phyloP scores from a whole-genome alignment of 441 rosid genomes.

The Eutrema salsugineum region DNA sequence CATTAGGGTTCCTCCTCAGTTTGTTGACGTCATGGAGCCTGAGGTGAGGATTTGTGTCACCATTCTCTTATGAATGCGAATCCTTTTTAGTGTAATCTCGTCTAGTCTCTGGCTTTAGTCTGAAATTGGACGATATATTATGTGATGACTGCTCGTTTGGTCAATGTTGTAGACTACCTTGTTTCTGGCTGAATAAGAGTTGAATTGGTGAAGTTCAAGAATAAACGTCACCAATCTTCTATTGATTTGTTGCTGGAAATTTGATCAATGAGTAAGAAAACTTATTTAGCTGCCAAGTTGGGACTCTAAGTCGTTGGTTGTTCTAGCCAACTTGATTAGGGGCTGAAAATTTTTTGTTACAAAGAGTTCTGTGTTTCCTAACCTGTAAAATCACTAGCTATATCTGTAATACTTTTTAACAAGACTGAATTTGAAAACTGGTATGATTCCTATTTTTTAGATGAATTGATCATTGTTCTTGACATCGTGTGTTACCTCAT shows the following conservation, averaged over 20 bases:
- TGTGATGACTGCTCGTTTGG: background rate
- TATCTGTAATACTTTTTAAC: background rate
- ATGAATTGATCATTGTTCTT: conserved; percentile 7
- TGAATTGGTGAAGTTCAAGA: background rate
- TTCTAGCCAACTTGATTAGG: background rate
- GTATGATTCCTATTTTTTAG: background rate
- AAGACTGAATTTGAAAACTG: background rate
- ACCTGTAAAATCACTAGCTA: background rate
- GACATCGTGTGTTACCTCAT: conserved; percentile 16
- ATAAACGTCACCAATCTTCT: too few relatives aligned
- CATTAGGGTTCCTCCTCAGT: conserved; percentile 84
- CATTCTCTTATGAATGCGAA: background rate
- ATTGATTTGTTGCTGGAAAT: too few relatives aligned
- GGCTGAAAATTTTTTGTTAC: background rate
- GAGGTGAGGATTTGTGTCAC: conserved; percentile 46
- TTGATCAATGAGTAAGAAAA: background rate
- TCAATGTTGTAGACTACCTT: background rate
- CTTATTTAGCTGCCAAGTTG: background rate
- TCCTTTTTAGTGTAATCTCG: background rate
- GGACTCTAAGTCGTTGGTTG: background rate
- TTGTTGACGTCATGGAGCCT: conserved; percentile 80
- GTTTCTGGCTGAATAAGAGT: background rate
- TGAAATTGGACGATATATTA: background rate
- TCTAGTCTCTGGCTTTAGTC: background rate
- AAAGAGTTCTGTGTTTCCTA: background rate